Evolutionary conservation across 495 filamentous ascomycete genomes (phyloP), one percentile per base, ranked within the genome.

Genomic region (Collariella sp.): DNA sequence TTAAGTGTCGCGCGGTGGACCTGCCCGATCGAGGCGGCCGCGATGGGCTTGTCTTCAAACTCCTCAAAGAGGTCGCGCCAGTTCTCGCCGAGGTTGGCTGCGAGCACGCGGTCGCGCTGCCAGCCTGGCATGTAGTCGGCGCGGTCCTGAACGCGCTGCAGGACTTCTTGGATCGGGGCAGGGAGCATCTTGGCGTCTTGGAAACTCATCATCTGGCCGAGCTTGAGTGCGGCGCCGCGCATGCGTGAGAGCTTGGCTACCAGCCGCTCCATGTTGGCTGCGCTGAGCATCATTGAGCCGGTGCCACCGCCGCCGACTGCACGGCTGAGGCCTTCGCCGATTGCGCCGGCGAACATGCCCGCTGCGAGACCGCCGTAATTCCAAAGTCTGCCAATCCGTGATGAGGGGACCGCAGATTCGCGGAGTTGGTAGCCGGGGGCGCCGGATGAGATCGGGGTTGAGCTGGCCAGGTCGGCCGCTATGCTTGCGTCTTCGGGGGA

Each of bases 131-230:
- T 98, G 72, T 96, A 98, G 67, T 98, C 93, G 20, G 93, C 93
- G 44, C 87, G 86, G 69, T 98, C 94, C 67, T 98, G 93, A 0
- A 98, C 94, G 1, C 93, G 83, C 63, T 93, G 88, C 16, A 98
- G 76, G 29, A 98, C 88, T 60, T 89, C 79, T 49, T 89, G 83
- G 26, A 98, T 88, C 0, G 86, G 79, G 2, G 78, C 81, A 5
- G 93, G 93, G 0, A 98, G 79, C 85, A 97, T 87, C 64, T 95
- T 96, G n/a, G 87, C 82, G 68, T 98, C 91, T 82, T 98, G 93
- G 64, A 98, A 89, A 62, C 87, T 93, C 72, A 98, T 84, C 86
- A 98, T 89, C 70, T 98, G 93, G 5, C 93, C 93, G 5, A 98
- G 71, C 69, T 98, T 98, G n/a, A 98, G 72, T 40, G 93, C 93